These are phyloP conservation scores for Pezicula neosporulosa DNA, from an alignment of 2,329 filamentous ascomycete genomes.

Conservation along the genomic window DNA sequence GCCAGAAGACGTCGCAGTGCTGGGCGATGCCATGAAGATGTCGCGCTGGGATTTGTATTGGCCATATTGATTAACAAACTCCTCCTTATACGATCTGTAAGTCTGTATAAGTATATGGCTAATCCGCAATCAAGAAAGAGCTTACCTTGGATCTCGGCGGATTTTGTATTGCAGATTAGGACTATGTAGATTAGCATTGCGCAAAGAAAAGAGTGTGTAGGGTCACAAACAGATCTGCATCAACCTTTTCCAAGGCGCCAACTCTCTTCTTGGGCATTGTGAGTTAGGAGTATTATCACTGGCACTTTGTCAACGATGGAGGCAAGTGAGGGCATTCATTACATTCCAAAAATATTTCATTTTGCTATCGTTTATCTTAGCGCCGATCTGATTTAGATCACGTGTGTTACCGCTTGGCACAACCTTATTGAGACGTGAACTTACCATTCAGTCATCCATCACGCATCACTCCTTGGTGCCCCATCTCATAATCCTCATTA, in stretches of 20 bases:
- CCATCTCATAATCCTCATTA: no score
- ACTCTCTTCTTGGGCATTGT: constrained; percentile 83
- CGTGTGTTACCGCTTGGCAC: background rate
- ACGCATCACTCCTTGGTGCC: no score
- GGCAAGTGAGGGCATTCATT: background rate
- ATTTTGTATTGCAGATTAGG: constrained; percentile 91
- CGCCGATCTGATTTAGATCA: constrained; percentile 3
- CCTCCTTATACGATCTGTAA: constrained; percentile 77
- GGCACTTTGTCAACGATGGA: background rate
- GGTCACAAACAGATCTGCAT: constrained; percentile 70
- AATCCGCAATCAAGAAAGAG: background rate
- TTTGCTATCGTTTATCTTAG: constrained; percentile 28
- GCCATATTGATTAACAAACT: constrained; percentile 83
- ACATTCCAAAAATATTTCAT: constrained; percentile 15
- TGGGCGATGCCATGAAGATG: constrained; percentile 83
- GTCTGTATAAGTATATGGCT: constrained; percentile 5
- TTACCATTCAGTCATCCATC: no score
- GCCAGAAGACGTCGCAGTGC: constrained; percentile 72
- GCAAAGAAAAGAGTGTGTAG: constrained; percentile 7
- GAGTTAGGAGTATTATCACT: constrained; percentile 6
- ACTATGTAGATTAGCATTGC: constrained; percentile 36
- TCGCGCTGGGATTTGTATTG: constrained; percentile 91
- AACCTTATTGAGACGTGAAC: no score
- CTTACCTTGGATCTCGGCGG: constrained; percentile 75
- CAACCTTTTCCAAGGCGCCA: constrained; percentile 90